phyloP scores from a whole-genome alignment of 177 flowering plant species.

The Vitis hybrid region DNA sequence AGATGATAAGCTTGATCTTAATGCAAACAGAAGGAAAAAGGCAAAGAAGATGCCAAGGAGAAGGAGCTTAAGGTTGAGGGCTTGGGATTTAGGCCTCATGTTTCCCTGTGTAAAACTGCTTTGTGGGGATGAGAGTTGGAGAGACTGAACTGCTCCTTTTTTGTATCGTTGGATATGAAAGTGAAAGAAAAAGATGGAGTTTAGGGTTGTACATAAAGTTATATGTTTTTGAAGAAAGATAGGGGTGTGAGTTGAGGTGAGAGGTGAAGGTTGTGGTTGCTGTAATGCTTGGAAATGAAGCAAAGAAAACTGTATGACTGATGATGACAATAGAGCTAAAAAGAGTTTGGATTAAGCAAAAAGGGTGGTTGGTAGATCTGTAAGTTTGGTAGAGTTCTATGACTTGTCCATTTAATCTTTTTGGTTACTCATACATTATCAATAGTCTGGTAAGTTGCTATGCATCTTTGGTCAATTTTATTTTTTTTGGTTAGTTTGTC shows the following conservation, averaged over 20 bases:
- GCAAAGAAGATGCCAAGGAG: conserved; percentile 31
- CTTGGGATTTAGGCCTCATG: conserved; percentile 45
- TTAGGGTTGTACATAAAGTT: background rate
- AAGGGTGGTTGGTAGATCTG: conserved; percentile 25
- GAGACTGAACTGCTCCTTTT: background rate
- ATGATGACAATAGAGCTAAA: conserved; percentile 34
- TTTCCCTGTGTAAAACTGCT: background rate
- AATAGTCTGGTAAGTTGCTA: background rate
- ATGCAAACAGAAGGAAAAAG: conserved; percentile 33
- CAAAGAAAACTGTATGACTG: conserved; percentile 17
- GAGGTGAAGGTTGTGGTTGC: background rate
- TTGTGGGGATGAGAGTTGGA: background rate
- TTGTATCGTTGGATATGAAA: background rate
- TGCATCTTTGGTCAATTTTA: background rate
- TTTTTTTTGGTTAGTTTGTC: background rate
- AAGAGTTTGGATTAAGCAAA: conserved; percentile 32
- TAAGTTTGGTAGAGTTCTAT: conserved; percentile 15
- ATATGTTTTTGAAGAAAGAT: conserved; percentile 4
- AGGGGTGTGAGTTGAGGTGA: background rate
- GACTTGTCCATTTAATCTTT: background rate
- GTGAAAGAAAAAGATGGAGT: background rate
- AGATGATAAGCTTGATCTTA: conserved; percentile 36
- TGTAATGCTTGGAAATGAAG: conserved; percentile 34
- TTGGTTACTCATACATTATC: background rate
- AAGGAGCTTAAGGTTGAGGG: conserved; percentile 32